Evolutionary conservation across 2,329 filamentous ascomycete species (phyloP), one percentile per base, ranked within the genome.

Genomic region (Pseudogymnoascus sp.): DNA sequence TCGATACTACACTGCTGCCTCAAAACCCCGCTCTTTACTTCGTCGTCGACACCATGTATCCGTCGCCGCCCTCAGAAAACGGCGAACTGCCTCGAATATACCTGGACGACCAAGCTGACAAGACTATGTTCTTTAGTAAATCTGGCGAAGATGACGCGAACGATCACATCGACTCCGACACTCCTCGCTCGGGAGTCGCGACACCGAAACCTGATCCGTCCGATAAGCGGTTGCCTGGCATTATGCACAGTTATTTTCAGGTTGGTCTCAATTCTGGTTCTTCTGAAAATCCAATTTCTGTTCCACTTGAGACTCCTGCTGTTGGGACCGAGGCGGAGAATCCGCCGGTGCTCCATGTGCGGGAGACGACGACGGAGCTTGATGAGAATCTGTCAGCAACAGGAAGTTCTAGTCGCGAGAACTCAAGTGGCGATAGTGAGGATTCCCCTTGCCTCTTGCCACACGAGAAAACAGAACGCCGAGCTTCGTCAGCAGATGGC

Each of bases 171-270:
- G 90, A 91, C 74, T 90, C 89, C 75, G 89, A 91, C 70, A 93
- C 90, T 61, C 95, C 92, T 71, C 89, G 92, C 72, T 96, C 93
- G 70, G 92, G 93, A 72, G 86, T 96, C 75, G 90, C 91, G 69
- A 99, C 95, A 66, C 95, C 95, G 69, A 90, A 93, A 73, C 95
- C 95, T 69, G 93, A 97, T 78, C 88, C 89, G 67, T 88, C 90
- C 73, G 95, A 99, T 80, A 97, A 96, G 80, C 89, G 95, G 78
- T 83, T 96, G 74, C 95, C 95, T 69, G 91, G 92, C 75, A 96
- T 97, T 80, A 89, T 95, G 84, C 85, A 87, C 77, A 96, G 89
- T 82, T 97, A 95, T 83, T 96, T 97, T 84, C 95, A 99, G 93
- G 95, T 99, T 96, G 88, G 95, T 97, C 58, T 40, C 58, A 37